Percentiles rank a stretch among this genome's conserved stretches.
phyloP scores from a whole-genome alignment of 306 rosid species.

The Mimosa bimucronata region DNA sequence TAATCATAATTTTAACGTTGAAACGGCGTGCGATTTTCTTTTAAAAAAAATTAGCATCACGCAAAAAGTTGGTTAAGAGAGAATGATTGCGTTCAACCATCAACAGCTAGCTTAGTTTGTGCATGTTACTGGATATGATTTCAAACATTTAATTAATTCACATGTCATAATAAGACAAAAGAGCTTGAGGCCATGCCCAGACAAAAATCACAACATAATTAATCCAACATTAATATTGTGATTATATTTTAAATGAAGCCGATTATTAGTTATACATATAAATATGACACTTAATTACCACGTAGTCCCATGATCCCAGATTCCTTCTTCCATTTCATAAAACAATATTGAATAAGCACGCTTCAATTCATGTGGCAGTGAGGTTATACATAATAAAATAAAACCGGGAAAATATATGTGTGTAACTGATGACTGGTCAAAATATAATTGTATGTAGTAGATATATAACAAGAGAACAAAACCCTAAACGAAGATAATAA shows the following conservation, averaged over 20 bases:
- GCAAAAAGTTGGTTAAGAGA: not conserved
- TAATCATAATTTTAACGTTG: not conserved
- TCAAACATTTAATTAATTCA: constrained; percentile 6
- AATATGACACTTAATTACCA: not conserved
- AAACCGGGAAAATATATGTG: not conserved
- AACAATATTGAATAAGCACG: not conserved
- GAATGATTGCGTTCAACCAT: constrained; percentile 14
- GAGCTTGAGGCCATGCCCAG: not conserved
- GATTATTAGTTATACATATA: not conserved
- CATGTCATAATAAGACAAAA: not conserved
- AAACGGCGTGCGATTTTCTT: constrained; percentile 24
- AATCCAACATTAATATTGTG: not conserved
- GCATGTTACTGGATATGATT: constrained; percentile 20
- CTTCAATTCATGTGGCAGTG: constrained; percentile 36
- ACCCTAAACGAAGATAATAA: constrained; percentile 7
- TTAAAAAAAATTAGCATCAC: not conserved
- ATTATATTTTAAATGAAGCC: not conserved
- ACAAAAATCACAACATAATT: constrained; percentile 5
- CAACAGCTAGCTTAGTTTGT: not conserved
- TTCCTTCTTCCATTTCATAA: constrained; percentile 7
- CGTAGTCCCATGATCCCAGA: constrained; percentile 8
- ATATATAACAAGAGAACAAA: not conserved
- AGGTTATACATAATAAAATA: not conserved
- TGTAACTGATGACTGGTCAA: constrained; percentile 29
- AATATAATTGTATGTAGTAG: no score